Percentiles rank a stretch among this genome's conserved stretches.
These are phyloP conservation scores for Beta lomatogona DNA, from an alignment of 179 eudicot species.

Conservation along the genomic window DNA sequence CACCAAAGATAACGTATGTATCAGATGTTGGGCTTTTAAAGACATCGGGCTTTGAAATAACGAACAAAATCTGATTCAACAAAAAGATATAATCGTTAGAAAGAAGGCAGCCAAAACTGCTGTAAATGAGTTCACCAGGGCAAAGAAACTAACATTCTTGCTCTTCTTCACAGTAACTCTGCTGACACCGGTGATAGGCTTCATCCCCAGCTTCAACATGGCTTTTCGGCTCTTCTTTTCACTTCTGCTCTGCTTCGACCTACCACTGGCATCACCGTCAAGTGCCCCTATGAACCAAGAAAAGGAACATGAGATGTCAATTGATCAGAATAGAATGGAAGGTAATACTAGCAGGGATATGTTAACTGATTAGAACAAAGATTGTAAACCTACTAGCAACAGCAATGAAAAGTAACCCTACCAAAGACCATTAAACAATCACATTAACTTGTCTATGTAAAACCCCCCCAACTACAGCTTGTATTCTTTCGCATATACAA, in stretches of 20 bases:
- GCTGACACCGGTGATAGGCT: slow-evolving; percentile 68
- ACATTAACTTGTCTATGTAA: neutral
- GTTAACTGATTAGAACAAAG: neutral
- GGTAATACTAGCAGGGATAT: neutral
- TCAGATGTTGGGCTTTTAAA: slow-evolving; percentile 85
- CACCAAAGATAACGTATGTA: slow-evolving; percentile 76
- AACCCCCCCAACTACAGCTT: neutral
- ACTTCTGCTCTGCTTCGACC: slow-evolving; percentile 74
- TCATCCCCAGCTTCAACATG: slow-evolving; percentile 80
- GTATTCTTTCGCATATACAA: neutral
- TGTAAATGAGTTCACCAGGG: neutral
- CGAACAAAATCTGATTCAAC: slow-evolving; percentile 58
- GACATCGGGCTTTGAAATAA: slow-evolving; percentile 80
- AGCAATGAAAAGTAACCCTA: neutral
- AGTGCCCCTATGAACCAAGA: slow-evolving; percentile 34
- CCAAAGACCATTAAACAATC: neutral
- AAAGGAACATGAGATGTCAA: neutral
- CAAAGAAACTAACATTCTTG: slow-evolving; percentile 56
- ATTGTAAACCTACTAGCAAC: neutral
- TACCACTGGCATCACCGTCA: slow-evolving; percentile 60
- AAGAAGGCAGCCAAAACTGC: neutral
- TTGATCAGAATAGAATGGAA: neutral
- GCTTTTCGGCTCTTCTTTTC: slow-evolving; percentile 90
- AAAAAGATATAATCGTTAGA: neutral
- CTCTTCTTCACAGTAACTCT: slow-evolving; percentile 77